Base-by-base conservation (phyloP, 208 protist genomes). In the Acanthamoeba triangularis region DNA sequence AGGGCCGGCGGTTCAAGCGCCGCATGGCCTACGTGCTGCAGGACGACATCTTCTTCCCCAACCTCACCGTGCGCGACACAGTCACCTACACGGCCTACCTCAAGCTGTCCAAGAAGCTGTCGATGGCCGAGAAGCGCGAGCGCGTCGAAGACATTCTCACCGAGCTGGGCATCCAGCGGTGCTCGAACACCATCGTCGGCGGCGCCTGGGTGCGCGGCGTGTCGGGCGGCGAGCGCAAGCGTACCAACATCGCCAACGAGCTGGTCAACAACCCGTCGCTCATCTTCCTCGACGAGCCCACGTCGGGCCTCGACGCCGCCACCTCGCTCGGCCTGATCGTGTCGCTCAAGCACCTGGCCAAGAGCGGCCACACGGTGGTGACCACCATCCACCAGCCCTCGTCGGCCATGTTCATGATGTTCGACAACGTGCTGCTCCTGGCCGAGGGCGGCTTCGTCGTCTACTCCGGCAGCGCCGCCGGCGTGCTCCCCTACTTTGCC, bases 341-440 rank as follows among this genome's bases (percentile, higher is more conserved):
- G 49, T 96, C 98, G 65, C 91, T 99, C 47, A 97, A 97, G 18
- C 95, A 97, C 37, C 96, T 99, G 61, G 96, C 98, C 11, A 7
- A 93, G 95, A 72, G 95, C 93, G 54, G 98, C 98, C 96, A 98
- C 85, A 99, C 98, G 37, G 96, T 99, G 33, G 97, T 99, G 41
- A 98, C 97, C 95, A 99, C 98, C 37, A 99, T 99, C 95, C 99
- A 99, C 93, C 99, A 99, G 97, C 99, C 99, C n/a, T 98, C 97
- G 7, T 97, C 97, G 14, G 98, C 98, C 80, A 97, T 99, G 82
- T 98, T 99, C 78, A 95, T 61, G 25, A 96, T 98, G 41, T 94
- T 95, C 49, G 95, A 96, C 80, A 84, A 95, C 47, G 59, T 96
- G 6, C 20, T 96, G 44, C 84, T 95, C 25, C 90, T 96, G 23